Conservation (phyloP, 2,329 filamentous ascomycete species). For the Aspergillus sp. region DNA sequence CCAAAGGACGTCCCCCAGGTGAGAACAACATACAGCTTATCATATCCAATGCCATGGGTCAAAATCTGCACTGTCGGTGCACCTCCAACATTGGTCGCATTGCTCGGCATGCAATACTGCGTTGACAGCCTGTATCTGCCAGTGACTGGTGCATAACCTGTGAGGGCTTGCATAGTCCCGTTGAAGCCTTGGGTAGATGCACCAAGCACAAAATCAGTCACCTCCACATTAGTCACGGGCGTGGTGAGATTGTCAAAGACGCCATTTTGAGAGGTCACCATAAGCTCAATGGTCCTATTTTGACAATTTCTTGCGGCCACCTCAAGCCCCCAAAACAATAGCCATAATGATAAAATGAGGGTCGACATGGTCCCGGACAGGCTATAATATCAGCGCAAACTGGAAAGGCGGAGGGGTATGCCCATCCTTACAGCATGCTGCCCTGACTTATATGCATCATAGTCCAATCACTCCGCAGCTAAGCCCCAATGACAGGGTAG, state of each 20-base stretch:
- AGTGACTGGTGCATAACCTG: conserved; percentile 14
- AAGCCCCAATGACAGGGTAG: too few species aligned
- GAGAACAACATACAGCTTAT: conserved; percentile 20
- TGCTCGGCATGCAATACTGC: background rate
- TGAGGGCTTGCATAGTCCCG: conserved; percentile 12
- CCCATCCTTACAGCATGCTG: too few species aligned
- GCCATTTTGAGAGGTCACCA: conserved; percentile 5
- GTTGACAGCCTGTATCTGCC: conserved; percentile 9
- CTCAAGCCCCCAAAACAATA: too few species aligned
- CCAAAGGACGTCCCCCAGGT: background rate
- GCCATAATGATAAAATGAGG: too few species aligned
- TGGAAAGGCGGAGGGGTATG: too few species aligned
- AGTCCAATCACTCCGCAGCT: too few species aligned
- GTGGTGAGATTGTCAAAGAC: conserved; percentile 11
- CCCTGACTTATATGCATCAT: too few species aligned
- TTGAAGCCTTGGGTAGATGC: conserved; percentile 14
- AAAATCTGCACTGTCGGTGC: conserved; percentile 32
- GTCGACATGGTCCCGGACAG: too few species aligned
- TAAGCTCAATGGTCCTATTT: conserved; percentile 4
- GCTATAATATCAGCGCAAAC: too few species aligned
- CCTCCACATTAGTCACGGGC: conserved; percentile 16
- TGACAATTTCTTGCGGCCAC: background rate
- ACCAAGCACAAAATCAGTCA: conserved; percentile 10
- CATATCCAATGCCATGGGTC: conserved; percentile 38
- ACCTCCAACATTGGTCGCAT: background rate